Evolutionary conservation across 2,329 filamentous ascomycete species (phyloP).

Genomic region (Juglanconis juglandina): DNA sequence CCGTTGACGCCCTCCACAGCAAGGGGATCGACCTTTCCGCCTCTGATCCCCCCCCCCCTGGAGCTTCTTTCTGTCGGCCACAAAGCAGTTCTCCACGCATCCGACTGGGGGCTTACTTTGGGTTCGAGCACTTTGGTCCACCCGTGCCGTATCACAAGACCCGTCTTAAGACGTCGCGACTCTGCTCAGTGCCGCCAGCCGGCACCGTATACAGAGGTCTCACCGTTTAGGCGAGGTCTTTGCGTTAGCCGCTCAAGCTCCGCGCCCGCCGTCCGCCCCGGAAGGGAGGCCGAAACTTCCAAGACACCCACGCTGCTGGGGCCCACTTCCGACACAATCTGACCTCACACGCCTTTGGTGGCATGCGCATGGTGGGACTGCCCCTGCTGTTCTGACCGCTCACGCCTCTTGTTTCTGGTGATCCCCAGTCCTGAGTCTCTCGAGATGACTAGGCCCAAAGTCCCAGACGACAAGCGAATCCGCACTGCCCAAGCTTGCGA

Average conservation of each 20-base stretch:
- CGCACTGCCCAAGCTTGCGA: slow-evolving; percentile 63
- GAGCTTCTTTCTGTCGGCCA: background rate
- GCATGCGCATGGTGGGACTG: background rate
- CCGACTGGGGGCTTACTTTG: too few relatives aligned
- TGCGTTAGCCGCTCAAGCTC: background rate
- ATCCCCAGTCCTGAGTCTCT: background rate
- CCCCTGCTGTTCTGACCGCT: background rate
- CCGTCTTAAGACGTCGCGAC: background rate
- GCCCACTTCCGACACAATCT: background rate
- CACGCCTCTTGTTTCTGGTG: background rate
- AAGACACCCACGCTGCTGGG: background rate
- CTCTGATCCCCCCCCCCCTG: background rate
- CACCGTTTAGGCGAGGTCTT: too few relatives aligned
- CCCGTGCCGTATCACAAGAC: background rate
- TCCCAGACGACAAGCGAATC: slow-evolving; percentile 58
- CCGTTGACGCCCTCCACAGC: too few relatives aligned
- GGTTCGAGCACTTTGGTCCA: background rate
- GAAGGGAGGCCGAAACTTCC: background rate
- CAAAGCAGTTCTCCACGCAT: too few relatives aligned
- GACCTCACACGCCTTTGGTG: background rate
- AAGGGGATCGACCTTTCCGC: background rate
- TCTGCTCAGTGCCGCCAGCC: background rate
- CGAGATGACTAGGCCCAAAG: slow-evolving; percentile 50
- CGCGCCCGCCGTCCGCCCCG: background rate
- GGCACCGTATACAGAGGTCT: too few relatives aligned